phyloP scores from a whole-genome alignment of 2,329 filamentous ascomycete genomes.

The Berkeleyomyces basicola region DNA sequence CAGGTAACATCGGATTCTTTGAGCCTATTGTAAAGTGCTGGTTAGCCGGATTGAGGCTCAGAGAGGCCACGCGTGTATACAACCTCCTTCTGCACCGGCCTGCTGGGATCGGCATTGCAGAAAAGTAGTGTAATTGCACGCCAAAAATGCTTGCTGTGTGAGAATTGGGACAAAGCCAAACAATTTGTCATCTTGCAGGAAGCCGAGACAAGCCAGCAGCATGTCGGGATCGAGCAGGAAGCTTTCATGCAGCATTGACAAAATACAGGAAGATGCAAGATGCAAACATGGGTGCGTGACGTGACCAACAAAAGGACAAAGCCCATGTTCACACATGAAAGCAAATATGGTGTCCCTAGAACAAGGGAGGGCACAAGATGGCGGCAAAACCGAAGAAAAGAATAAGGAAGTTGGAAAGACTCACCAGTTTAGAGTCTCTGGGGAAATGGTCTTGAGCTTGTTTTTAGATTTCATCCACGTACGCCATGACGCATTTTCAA shows the following conservation, averaged over 20 bases:
- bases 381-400: neutral
- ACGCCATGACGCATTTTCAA: slow-evolving; percentile 95
- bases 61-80: neutral
- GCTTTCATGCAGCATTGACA: neutral
- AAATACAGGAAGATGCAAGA: neutral
- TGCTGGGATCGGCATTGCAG: too few species aligned
- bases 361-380: neutral
- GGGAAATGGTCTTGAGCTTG: slow-evolving; percentile 69
- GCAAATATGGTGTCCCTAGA: neutral
- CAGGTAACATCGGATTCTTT: slow-evolving; percentile 97
- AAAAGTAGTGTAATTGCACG: neutral
- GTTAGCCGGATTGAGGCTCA: neutral
- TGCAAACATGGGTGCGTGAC: neutral
- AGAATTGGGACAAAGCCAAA: neutral
- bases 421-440: slow-evolving; percentile 86
- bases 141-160: neutral
- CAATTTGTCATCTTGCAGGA: neutral
- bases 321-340: neutral
- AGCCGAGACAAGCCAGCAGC: neutral
- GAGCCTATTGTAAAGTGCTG: slow-evolving; percentile 41
- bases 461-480: slow-evolving; percentile 93
- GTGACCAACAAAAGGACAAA: neutral
- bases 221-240: neutral
- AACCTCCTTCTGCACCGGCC: too few species aligned
- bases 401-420: slow-evolving; percentile 19